phyloP scores from a whole-genome alignment of 2,329 filamentous ascomycete species.

The Claviceps humidiphila region DNA sequence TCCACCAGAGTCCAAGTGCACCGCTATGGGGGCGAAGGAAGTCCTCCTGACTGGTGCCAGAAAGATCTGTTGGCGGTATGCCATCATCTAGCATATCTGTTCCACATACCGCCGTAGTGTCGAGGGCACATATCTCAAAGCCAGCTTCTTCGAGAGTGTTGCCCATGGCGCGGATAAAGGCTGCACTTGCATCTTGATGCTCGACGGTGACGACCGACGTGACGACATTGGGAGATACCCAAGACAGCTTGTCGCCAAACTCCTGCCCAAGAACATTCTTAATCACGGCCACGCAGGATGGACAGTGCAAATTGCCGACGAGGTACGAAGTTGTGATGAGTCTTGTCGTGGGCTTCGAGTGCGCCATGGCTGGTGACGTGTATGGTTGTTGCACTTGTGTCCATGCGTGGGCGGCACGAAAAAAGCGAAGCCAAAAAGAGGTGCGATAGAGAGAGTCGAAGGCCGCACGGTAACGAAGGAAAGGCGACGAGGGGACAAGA shows the following conservation, averaged over 20 bases:
- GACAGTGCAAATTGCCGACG: conserved; percentile 65
- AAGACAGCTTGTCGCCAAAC: conserved; percentile 33
- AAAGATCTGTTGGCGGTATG: conserved; percentile 5
- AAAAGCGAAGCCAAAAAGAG: neutral
- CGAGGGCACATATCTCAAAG: conserved; percentile 43
- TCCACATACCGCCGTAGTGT: conserved; percentile 18
- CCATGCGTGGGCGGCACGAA: neutral
- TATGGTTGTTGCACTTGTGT: conserved; percentile 2
- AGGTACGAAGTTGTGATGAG: conserved; percentile 46
- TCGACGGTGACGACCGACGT: conserved; percentile 54
- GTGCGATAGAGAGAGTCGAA: neutral
- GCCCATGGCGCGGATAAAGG: conserved; percentile 29
- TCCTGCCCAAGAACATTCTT: conserved; percentile 39
- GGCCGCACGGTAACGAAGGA: too few relatives aligned
- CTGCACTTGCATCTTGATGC: conserved; percentile 31
- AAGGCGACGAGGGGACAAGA: too few relatives aligned
- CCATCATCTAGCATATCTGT: conserved; percentile 15
- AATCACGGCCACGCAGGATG: conserved; percentile 58
- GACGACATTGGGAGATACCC: conserved; percentile 57
- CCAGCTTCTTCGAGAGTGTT: conserved; percentile 40
- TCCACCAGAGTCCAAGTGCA: conserved; percentile 18
- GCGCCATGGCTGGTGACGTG: conserved; percentile 13
- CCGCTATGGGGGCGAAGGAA: conserved; percentile 9
- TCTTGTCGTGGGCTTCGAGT: conserved; percentile 30
- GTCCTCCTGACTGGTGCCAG: conserved; percentile 12